phyloP scores from a whole-genome alignment of 192 early-diverging fungal species.

The Coemansia sp. region DNA sequence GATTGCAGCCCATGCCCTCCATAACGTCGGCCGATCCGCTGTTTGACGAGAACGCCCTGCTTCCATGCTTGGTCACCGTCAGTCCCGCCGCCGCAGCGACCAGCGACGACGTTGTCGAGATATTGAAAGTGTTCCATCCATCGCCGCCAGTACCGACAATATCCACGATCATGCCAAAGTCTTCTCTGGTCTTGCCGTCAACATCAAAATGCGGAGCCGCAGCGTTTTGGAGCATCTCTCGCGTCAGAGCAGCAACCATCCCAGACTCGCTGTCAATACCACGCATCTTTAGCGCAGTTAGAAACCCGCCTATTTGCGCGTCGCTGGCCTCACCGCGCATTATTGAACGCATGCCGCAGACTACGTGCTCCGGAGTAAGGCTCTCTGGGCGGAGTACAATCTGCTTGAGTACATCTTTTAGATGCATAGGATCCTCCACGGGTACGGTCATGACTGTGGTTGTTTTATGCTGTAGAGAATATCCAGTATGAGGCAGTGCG shows the following conservation, averaged over 20 bases:
- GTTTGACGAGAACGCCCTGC: conserved; percentile 86
- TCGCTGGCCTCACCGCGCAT: conserved; percentile 79
- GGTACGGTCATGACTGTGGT: neutral
- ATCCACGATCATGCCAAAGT: conserved; percentile 67
- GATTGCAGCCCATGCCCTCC: conserved; percentile 79
- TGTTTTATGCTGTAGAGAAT: neutral
- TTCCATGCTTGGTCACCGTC: conserved; percentile 95
- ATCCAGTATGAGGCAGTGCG: neutral
- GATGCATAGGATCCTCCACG: conserved; percentile 1
- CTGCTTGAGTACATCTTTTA: conserved; percentile 67
- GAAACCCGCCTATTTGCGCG: conserved; percentile 89
- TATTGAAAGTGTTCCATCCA: conserved; percentile 97
- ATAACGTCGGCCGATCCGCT: conserved; percentile 95
- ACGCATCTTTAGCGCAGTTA: conserved; percentile 74
- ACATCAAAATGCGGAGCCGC: conserved; percentile 59
- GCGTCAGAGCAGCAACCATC: conserved; percentile 80
- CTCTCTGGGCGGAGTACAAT: conserved; percentile 65
- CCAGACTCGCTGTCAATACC: conserved; percentile 73
- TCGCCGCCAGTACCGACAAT: conserved; percentile 99
- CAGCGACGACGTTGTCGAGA: conserved; percentile 89
- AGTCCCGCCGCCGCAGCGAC: conserved; percentile 92
- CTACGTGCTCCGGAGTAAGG: conserved; percentile 64
- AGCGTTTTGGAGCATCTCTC: conserved; percentile 73
- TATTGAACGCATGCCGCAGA: conserved; percentile 66
- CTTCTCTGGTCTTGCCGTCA: conserved; percentile 36